phyloP scores from a whole-genome alignment of 495 filamentous ascomycete species.

The Podospora bellae-mahoneyi region DNA sequence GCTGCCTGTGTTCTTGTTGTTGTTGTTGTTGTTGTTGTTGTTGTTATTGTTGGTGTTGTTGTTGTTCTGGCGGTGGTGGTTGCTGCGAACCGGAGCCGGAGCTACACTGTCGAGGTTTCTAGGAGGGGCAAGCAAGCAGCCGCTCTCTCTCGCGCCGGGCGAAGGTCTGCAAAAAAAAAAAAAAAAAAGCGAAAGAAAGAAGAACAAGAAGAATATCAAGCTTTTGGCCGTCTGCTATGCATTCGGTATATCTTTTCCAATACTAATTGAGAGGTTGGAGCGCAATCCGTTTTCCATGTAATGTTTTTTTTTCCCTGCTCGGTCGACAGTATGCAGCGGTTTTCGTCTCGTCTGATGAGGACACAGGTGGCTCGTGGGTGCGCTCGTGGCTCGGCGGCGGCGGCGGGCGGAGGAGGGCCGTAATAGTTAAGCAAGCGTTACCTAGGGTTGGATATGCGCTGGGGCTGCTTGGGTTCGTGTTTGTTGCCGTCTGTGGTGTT shows the following conservation, averaged over 20 bases:
- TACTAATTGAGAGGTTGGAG: neutral
- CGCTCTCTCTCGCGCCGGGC: slow-evolving; percentile 40
- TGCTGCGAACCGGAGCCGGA: slow-evolving; percentile 1
- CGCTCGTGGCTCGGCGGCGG: neutral
- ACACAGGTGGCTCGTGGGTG: neutral
- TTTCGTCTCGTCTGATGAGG: slow-evolving; percentile 3
- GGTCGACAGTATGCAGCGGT: neutral
- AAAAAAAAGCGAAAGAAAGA: neutral
- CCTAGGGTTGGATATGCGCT: neutral
- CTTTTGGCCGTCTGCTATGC: slow-evolving; percentile 12
- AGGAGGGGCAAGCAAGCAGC: slow-evolving; percentile 7
- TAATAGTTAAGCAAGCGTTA: neutral
- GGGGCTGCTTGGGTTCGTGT: neutral
- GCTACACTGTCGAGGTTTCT: slow-evolving; percentile 5
- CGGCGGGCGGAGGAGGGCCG: neutral
- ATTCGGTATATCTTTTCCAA: slow-evolving; percentile 9
- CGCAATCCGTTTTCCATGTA: neutral
- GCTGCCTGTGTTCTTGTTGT: slow-evolving; percentile 21
- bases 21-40: slow-evolving; percentile 1
- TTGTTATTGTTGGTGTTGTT: neutral
- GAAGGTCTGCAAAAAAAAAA: slow-evolving; percentile 29
- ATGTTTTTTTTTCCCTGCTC: neutral
- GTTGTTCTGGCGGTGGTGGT: neutral
- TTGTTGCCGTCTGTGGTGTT: neutral
- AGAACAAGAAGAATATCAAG: slow-evolving; percentile 9